A percentile compares a stretch with the other conserved stretches of the same genome.
Conservation (phyloP, 2,329 filamentous ascomycete species). For the Alternaria incomplexa region DNA sequence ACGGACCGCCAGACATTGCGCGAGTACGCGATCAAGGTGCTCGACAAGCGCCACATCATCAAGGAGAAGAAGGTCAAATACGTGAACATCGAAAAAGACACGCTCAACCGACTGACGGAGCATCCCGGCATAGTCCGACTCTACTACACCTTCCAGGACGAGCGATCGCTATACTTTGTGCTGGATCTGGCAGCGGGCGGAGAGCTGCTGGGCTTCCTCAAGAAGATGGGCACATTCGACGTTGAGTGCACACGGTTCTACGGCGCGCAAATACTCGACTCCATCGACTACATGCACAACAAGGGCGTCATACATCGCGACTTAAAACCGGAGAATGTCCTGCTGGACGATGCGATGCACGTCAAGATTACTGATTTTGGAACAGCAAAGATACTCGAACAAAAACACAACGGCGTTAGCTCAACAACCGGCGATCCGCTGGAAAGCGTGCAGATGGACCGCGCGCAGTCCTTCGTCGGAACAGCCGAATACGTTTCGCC, state of each 20-base stretch:
- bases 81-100: slow-evolving; percentile 99
- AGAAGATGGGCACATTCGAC: slow-evolving; percentile 93
- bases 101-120: slow-evolving; percentile 91
- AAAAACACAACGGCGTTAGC: slow-evolving; percentile 49
- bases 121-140: slow-evolving; percentile 95
- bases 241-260: slow-evolving; percentile 95
- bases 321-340: slow-evolving; percentile 94
- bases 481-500: slow-evolving; percentile 98
- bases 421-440: slow-evolving; percentile 55
- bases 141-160: slow-evolving; percentile 99
- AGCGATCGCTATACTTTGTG: slow-evolving; percentile 94
- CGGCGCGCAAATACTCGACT: slow-evolving; percentile 91
- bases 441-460: slow-evolving; percentile 68
- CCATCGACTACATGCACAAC: slow-evolving; percentile 97
- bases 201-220: slow-evolving; percentile 88
- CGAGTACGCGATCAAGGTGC: slow-evolving; percentile 96
- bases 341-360: slow-evolving; percentile 94
- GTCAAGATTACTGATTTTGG: slow-evolving; percentile 99
- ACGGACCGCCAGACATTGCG: slow-evolving; percentile 93
- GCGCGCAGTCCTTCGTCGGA: slow-evolving; percentile 93
- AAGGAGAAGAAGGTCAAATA: slow-evolving; percentile 99
- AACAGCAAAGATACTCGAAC: slow-evolving; percentile 88
- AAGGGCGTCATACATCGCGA: slow-evolving; percentile 96
- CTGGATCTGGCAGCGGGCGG: slow-evolving; percentile 91
- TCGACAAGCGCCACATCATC: slow-evolving; percentile 98